phyloP scores from a whole-genome alignment of 192 early-diverging fungal genomes.

The Gonapodya prolifera region DNA sequence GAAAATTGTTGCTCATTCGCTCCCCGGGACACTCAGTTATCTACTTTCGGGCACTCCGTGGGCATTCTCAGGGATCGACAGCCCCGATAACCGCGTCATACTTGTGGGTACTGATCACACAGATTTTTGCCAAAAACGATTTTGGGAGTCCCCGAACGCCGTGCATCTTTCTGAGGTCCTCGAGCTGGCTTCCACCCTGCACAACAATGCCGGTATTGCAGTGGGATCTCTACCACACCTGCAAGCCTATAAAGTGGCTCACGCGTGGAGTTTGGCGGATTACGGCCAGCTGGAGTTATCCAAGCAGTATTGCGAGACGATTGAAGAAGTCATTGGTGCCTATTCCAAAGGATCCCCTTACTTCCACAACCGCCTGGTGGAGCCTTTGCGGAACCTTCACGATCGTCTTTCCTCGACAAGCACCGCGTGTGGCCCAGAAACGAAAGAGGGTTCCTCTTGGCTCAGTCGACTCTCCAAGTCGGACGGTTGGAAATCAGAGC shows the following conservation, averaged over 20 bases:
- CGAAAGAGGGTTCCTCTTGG: constrained; percentile 26
- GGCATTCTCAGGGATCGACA: constrained; percentile 47
- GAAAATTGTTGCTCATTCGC: constrained; percentile 1
- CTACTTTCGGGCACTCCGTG: constrained; percentile 51
- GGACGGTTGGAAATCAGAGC: constrained; percentile 29
- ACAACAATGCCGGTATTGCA: constrained; percentile 24
- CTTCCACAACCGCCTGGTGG: constrained; percentile 56
- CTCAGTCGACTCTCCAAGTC: constrained; percentile 23
- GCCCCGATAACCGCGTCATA: constrained; percentile 43
- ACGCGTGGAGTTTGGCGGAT: constrained; percentile 73
- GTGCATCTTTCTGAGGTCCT: constrained; percentile 73
- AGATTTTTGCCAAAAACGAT: constrained; percentile 19
- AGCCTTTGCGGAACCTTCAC: constrained; percentile 58
- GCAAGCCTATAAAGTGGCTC: constrained; percentile 75
- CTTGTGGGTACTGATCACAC: constrained; percentile 51
- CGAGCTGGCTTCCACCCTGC: constrained; percentile 54
- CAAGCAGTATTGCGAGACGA: constrained; percentile 59
- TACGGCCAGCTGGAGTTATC: constrained; percentile 62
- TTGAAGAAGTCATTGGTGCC: constrained; percentile 56
- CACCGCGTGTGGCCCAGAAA: constrained; percentile 13
- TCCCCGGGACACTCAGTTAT: constrained; percentile 24
- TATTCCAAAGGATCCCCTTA: constrained; percentile 68
- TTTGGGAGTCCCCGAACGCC: constrained; percentile 38
- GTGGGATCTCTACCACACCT: constrained; percentile 61
- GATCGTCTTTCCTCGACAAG: constrained; percentile 39